These are phyloP conservation scores for Alternaria gansuensis DNA, from an alignment of 2,329 filamentous ascomycete species.

Conservation along the genomic window DNA sequence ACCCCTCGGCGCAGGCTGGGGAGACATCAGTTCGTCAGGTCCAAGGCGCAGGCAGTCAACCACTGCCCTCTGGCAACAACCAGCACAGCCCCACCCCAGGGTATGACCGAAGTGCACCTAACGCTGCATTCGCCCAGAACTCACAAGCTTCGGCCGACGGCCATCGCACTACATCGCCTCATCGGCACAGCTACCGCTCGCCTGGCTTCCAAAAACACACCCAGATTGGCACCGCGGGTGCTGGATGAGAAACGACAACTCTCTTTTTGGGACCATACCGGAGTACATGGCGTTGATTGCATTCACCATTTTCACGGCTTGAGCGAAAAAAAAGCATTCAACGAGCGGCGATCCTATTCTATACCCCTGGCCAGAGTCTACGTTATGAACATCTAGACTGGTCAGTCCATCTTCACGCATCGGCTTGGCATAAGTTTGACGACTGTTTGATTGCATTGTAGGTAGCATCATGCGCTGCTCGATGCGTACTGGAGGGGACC, in stretches of 20 bases:
- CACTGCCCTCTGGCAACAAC: constrained; percentile 26
- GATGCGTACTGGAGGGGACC: constrained; percentile 9
- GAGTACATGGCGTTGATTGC: constrained; percentile 36
- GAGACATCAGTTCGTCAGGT: constrained; percentile 86
- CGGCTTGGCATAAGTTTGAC: constrained; percentile 32
- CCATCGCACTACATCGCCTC: constrained; percentile 49
- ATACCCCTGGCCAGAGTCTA: constrained; percentile 20
- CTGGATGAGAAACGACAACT: constrained; percentile 34
- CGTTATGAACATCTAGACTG: constrained; percentile 23
- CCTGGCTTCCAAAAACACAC: constrained; percentile 50
- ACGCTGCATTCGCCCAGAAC: constrained; percentile 46
- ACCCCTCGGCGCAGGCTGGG: constrained; percentile 82
- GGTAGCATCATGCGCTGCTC: constrained; percentile 8
- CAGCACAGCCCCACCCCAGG: constrained; percentile 44
- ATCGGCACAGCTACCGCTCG: constrained; percentile 52
- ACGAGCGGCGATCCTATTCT: constrained; percentile 26
- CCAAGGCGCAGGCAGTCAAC: constrained; percentile 39
- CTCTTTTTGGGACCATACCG: constrained; percentile 28
- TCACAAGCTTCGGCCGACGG: constrained; percentile 48
- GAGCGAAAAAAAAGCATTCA: constrained; percentile 21
- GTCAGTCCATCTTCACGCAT: constrained; percentile 20
- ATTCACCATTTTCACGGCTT: constrained; percentile 27
- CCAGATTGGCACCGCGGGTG: constrained; percentile 51
- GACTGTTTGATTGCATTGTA: constrained; percentile 30
- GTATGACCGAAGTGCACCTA: constrained; percentile 46